Conservation (phyloP, 371 early-diverging fungal genomes). For the Mucor mucedo region DNA sequence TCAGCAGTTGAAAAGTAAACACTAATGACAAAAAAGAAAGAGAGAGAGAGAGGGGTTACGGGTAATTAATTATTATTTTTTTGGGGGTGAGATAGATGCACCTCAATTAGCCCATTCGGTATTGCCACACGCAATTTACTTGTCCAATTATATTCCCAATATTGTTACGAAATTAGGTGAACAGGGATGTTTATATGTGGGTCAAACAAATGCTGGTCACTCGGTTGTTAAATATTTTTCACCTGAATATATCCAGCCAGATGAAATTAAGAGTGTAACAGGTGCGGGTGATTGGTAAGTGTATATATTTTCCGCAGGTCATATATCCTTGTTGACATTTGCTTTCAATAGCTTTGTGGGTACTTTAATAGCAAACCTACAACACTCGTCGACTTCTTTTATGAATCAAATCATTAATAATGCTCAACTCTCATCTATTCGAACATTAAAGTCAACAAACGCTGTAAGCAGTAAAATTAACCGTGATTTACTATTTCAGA, state of each 20-base stretch:
- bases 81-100: slow-evolving; percentile 11
- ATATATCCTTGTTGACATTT: neutral
- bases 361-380: slow-evolving; percentile 44
- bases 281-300: slow-evolving; percentile 78
- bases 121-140: slow-evolving; percentile 31
- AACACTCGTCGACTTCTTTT: slow-evolving; percentile 8
- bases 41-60: neutral
- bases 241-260: slow-evolving; percentile 40
- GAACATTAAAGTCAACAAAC: slow-evolving; percentile 41
- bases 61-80: neutral
- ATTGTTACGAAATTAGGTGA: slow-evolving; percentile 66
- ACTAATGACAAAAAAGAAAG: neutral
- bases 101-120: slow-evolving; percentile 24
- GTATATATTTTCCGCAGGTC: neutral
- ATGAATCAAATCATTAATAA: slow-evolving; percentile 26
- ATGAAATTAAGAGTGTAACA: slow-evolving; percentile 62
- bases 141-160: slow-evolving; percentile 51
- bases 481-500: slow-evolving; percentile 12
- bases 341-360: slow-evolving; percentile 47
- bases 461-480: slow-evolving; percentile 40
- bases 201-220: slow-evolving; percentile 8
- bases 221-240: slow-evolving; percentile 37
- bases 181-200: slow-evolving; percentile 53
- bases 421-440: slow-evolving; percentile 42
- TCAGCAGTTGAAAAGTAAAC: neutral